phyloP scores from a whole-genome alignment of 2,329 filamentous ascomycete species.

The Purpureocillium lavendulum region DNA sequence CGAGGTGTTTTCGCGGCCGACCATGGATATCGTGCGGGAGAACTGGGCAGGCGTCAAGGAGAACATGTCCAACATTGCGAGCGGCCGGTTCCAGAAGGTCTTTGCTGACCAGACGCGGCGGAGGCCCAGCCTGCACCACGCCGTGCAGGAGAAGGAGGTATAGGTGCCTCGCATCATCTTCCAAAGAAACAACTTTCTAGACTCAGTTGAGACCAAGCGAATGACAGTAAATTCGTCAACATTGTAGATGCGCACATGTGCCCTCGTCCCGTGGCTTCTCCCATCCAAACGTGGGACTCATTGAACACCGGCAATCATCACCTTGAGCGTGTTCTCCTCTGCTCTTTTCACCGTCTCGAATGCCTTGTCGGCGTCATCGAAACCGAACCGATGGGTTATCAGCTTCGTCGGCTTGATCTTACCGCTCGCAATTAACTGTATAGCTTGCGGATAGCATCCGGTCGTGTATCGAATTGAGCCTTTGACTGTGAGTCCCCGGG shows the following conservation, averaged over 20 bases:
- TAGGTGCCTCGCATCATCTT: too few species aligned
- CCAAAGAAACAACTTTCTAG: too few species aligned
- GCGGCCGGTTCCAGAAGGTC: conserved; percentile 14
- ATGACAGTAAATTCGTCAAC: too few species aligned
- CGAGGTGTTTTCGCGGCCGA: conserved; percentile 55
- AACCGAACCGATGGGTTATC: conserved; percentile 27
- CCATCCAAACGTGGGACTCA: too few species aligned
- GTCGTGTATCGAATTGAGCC: too few species aligned
- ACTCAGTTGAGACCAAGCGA: too few species aligned
- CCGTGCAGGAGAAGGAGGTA: too few species aligned
- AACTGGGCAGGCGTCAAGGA: conserved; percentile 35
- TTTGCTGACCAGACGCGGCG: conserved; percentile 12
- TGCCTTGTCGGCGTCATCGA: conserved; percentile 35
- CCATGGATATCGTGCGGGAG: conserved; percentile 51
- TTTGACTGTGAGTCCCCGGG: too few species aligned
- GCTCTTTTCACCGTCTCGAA: conserved; percentile 23
- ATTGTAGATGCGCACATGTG: too few species aligned
- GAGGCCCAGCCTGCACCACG: conserved; percentile 4
- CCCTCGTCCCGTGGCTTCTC: background rate
- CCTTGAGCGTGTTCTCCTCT: conserved; percentile 13
- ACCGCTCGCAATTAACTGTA: conserved; percentile 15
- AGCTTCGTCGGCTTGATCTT: conserved; percentile 26
- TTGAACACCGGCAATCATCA: conserved; percentile 11
- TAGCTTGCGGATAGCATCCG: too few species aligned
- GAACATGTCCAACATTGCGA: conserved; percentile 15